Evolutionary conservation across 805 yeast genomes (phyloP).

Genomic region (Candida railenensis): DNA sequence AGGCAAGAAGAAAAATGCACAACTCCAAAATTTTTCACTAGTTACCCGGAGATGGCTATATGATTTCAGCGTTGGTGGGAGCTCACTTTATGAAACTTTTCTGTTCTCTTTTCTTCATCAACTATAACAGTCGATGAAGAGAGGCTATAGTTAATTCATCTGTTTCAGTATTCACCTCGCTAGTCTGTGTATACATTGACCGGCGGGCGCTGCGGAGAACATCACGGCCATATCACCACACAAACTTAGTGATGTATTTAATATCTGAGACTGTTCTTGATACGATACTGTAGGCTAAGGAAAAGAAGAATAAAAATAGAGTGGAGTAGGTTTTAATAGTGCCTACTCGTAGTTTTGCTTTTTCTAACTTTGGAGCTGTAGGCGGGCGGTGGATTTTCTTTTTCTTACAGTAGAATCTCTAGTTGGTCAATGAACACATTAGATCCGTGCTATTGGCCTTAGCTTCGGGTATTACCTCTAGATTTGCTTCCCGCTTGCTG

Average conservation of each 20-base stretch:
- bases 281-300: neutral
- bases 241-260: constrained; percentile 37
- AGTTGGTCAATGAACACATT: no score
- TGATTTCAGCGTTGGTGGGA: neutral
- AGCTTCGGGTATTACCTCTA: no score
- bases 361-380: no score
- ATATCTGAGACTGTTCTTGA: constrained; percentile 35
- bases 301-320: neutral
- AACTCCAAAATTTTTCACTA: no score
- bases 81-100: neutral
- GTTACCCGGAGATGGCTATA: neutral
- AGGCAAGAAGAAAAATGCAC: no score
- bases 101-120: constrained; percentile 34
- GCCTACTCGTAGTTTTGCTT: no score
- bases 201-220: constrained; percentile 54
- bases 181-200: constrained; percentile 13
- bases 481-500: neutral
- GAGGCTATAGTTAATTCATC: constrained; percentile 37
- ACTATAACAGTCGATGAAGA: constrained; percentile 62
- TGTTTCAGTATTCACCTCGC: constrained; percentile 31
- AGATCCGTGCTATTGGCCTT: no score
- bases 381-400: no score
- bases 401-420: no score
- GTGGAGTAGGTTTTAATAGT: no score
- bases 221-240: constrained; percentile 52